These are phyloP conservation scores for Cyberlindnera suaveolens DNA, from an alignment of 805 yeast species.

Conservation along the genomic window DNA sequence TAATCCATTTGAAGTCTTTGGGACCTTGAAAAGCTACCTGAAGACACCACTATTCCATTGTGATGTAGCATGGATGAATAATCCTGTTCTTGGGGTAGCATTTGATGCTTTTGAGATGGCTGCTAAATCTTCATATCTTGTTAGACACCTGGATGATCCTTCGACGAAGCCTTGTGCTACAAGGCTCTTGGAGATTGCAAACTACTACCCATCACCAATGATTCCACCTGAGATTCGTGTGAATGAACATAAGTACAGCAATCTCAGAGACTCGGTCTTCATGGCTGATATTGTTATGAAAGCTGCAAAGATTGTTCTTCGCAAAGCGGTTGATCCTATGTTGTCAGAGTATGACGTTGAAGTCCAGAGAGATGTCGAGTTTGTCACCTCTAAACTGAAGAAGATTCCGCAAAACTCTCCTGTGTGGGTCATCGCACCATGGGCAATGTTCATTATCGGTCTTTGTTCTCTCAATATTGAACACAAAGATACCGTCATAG, in stretches of 20 bases:
- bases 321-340: conserved; percentile 8
- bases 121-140: conserved; percentile 30
- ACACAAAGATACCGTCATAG: conserved; percentile 1
- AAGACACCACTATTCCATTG: conserved; percentile 30
- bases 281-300: conserved; percentile 15
- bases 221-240: conserved; percentile 13
- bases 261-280: conserved; percentile 12
- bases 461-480: conserved; percentile 4
- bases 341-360: conserved; percentile 1
- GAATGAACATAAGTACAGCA: conserved; percentile 6
- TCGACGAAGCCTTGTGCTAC: conserved; percentile 5
- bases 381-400: conserved; percentile 2
- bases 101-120: conserved; percentile 28
- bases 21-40: conserved; percentile 26
- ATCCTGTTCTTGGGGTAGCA: conserved; percentile 34
- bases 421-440: conserved; percentile 7
- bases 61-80: conserved; percentile 34
- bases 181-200: conserved; percentile 12
- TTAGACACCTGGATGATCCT: conserved; percentile 10
- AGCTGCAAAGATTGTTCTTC: conserved; percentile 13
- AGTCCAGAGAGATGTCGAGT: conserved; percentile 9
- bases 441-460: conserved; percentile 6
- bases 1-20: conserved; percentile 35
- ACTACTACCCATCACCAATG: conserved; percentile 11
- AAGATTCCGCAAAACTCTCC: conserved; percentile 3